phyloP scores from a whole-genome alignment of 805 yeast species.

The Candida parachauliodes region DNA sequence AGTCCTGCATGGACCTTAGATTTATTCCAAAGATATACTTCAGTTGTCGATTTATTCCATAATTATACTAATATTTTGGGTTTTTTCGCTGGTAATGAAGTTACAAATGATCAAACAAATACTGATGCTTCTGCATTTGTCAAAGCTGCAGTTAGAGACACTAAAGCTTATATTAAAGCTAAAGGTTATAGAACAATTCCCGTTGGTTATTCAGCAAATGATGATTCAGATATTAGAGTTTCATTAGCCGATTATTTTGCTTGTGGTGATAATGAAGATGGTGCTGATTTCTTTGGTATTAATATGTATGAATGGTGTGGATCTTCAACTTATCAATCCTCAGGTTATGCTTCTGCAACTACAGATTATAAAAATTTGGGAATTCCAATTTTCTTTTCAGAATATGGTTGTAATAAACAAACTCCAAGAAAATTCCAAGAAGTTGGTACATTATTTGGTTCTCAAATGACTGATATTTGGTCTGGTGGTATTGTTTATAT shows the following conservation, averaged over 20 bases:
- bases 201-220: constrained; percentile 80
- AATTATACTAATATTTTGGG: constrained; percentile 72
- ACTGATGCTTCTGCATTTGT: constrained; percentile 78
- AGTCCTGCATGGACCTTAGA: constrained; percentile 63
- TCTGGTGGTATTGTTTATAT: constrained; percentile 88
- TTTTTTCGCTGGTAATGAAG: constrained; percentile 86
- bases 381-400: constrained; percentile 75
- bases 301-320: constrained; percentile 94
- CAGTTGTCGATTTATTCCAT: constrained; percentile 65
- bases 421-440: constrained; percentile 71
- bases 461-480: constrained; percentile 78
- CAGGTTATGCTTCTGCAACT: constrained; percentile 69
- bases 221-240: constrained; percentile 64
- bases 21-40: constrained; percentile 62
- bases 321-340: constrained; percentile 47
- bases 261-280: constrained; percentile 62
- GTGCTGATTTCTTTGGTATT: constrained; percentile 82
- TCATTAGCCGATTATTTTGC: constrained; percentile 69
- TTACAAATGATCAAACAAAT: constrained; percentile 61
- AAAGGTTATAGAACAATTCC: constrained; percentile 67
- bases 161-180: constrained; percentile 59
- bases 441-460: constrained; percentile 60
- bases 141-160: constrained; percentile 79
- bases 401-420: constrained; percentile 75
- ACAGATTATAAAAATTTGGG: constrained; percentile 60